Base-by-base conservation (phyloP, 179 eudicot genomes). In the Beta corolliflora region DNA sequence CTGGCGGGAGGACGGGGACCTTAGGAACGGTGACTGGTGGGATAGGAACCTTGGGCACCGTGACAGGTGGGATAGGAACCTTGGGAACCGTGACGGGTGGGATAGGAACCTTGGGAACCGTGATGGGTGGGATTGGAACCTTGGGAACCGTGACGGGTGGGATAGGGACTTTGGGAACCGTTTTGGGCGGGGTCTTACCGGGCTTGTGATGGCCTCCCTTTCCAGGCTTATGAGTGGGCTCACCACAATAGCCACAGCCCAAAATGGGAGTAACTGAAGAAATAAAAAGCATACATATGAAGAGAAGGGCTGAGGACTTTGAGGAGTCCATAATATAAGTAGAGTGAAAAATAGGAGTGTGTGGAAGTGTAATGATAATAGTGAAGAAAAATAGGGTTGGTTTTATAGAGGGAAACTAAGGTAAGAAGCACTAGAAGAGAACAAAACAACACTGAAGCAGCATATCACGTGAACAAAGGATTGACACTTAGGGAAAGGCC, bases 281-380 rank as follows among this genome's bases (percentile, higher is more conserved):
- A 69, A 93, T 60, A 79, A 91, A 86, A 55, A 93, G 75, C 90
- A 93, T 85, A 83, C 89, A 94, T 75, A 93, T 83, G 83, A 94
- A 87, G 36, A 93, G 85, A 58, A 92, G 81, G 52, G 93, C 88
- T n/a, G 87, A 68, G 81, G 87, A 73, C 89, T 89, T 92, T 12
- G 92, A 87, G 79, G 91, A 82, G 78, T 88, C 91, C 98, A 94
- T 93, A 60, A 87, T 90, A 36, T 15, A 45, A 25, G 16, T 9
- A 8, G 9, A 71, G 29, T 50, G 44, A 48, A 71, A 70, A 64
- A 14, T 36, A 46, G 15, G 15, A n/a, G 56, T 29, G 50, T 44
- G 76, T 18, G 54, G 14, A 45, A 41, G 64, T 80, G 78, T 76
- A 79, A 77, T 73, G 78, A 44, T 21, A 50, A 68, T n/a, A 75